Base-by-base conservation (phyloP, 192 early-diverging fungal genomes). In the Coemansia sp. region DNA sequence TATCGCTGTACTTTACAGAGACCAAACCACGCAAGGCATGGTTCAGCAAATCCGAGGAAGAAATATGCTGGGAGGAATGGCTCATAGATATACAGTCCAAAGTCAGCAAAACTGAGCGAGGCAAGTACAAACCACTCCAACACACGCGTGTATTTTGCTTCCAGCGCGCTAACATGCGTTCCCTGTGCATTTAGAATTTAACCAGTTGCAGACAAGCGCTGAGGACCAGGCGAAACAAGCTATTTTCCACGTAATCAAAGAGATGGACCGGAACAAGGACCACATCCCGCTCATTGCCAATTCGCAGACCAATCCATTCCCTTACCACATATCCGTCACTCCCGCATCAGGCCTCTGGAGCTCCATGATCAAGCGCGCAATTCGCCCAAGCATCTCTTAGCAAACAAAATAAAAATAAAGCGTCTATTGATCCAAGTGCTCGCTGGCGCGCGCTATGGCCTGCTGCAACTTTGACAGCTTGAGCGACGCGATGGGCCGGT, bases 1-100 rank as follows among this genome's bases (percentile, higher is more conserved):
- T 79, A 2, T 63, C 70, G 18, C 19, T 79, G 48, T 66, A 44
- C 55, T 79, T 79, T 43, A 79, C 70, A 3, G 76, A 79, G 34
- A 72, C 76, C 15, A 69, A 69, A 43, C 43, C 70, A 2, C 69
- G 70, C 32, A 56, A 58, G 33, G 76, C 76, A 0, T 79, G 76
- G 76, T 79, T 79, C 32, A 63, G 66, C 65, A 72, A 65, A 27
- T 63, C 76, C 2, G 75, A 77, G n/a, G 70, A 79, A 53, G 69
- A 68, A 10, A 65, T 79, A 35, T 69, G 76, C 70, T 79, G 76
- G 76, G 76, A 79, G 26, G 70, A 79, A n/a, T 79, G 76, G 76
- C 14, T 61, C 0, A 38, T 79, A 14, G 26, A 55, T 33, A 36
- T 79, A 0, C 59, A 69, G 24, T 58, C 59, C 40, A 53, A 53